Evolutionary conservation across 2,329 filamentous ascomycete species (phyloP), one percentile per base, ranked within the genome.

Genomic region (Colletotrichum coccodes): DNA sequence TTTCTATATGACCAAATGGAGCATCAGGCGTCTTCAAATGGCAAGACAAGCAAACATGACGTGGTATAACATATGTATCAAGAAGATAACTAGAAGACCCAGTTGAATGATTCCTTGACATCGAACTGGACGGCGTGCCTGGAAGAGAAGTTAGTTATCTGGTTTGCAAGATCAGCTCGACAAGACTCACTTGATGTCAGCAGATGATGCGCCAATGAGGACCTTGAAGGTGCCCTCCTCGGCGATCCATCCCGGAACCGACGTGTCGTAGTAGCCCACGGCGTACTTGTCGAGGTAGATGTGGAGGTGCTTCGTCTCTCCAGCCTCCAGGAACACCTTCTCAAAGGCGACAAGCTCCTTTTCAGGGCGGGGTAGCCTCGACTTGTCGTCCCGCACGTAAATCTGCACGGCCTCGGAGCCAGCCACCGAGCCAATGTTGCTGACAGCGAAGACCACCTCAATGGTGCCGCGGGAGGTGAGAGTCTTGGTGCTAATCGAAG

Each of bases 301-400:
- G 11, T 79, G 78, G 38, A 87, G 76, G 67, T 87, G 84, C 71
- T 80, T 84, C 0, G 85, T 87, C 80, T 87, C 85, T 4, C 88
- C 89, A 2, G 85, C 81, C 50, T 87, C 82, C 3, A 93, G 78
- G 57, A 80, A 83, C 0, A 92, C 85, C 78, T 92, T 93, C 66
- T 87, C 86, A 74, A 93, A 94, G 0, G 89, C 90, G 38, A 90
- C 89, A 1, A 94, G 82, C 78, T 94, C 91, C 79, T 93, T 93
- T 72, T 89, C 87, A 0, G 91, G 91, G 26, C 91, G 82, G 0
- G 87, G 87, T n/a, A 93, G 81, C 11, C 85, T 81, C 1, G 89
- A 89, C 75, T 87, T 88, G 57, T 87, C 82, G 64, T 92, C 90
- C n/a, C 84, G 83, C 54, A 93, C 82, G 72, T 93, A 94, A 3